Base-by-base conservation (phyloP, 805 yeast species). In the Candida loeiensis region DNA sequence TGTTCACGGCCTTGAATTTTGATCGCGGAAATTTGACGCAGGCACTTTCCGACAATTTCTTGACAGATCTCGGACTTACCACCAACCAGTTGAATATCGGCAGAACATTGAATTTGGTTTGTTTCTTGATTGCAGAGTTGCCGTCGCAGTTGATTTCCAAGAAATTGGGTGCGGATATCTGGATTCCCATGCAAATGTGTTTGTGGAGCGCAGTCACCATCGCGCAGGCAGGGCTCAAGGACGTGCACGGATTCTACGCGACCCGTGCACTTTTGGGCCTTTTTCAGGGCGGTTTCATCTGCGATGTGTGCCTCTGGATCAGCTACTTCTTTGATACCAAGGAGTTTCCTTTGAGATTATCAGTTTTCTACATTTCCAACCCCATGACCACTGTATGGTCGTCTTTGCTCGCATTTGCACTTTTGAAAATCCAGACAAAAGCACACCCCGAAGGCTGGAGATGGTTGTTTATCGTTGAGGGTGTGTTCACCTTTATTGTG, bases 221-320 rank as follows among this genome's bases (percentile, higher is more conserved):
- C n/a, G 39, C 49, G 2, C 61, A 56, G 30, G 49, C 48, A 9
- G 49, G 48, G 11, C 44, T 56, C 45, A 44, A 35, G 16, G 43
- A 41, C 32, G 43, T 40, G n/a, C 37, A 49, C 2, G 52, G 56
- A 1, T 56, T 54, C 27, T 53, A 44, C 28, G 39, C 48, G 28
- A 51, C 56, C 12, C 41, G 61, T 27, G 57, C 54, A 2, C 44
- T 56, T 9, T 43, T 56, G 6, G 61, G 59, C 2, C 45, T 47
- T 9, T 45, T 55, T 26, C 59, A 56, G 28, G 61, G 61, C 27
- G 60, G 59, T n/a, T 55, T 56, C 26, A 80, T 83, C 39, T 81
- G 84, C 24, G 87, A 81, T 49, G 60, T 75, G 24, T 71, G 76
- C 40, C 59, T 81, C 35, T 82, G 82, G 79, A 61, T 82, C 56